phyloP scores from a whole-genome alignment of 768 basidiomycete genomes.

The Lactarius evosmus region DNA sequence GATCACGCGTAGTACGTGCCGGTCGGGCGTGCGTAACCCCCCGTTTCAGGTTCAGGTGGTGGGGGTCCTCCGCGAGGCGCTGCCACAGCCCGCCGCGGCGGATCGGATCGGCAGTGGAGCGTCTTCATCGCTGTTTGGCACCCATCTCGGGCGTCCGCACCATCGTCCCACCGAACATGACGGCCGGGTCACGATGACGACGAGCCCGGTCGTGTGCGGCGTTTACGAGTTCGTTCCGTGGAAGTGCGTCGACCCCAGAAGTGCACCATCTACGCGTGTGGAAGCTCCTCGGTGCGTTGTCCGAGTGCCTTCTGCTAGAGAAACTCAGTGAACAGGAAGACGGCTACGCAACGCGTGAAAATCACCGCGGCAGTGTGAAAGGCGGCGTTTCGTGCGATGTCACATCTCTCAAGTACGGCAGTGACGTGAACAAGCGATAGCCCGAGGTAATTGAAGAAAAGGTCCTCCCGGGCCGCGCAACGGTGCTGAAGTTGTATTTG shows the following conservation, averaged over 20 bases:
- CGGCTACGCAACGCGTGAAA: constrained; percentile 92
- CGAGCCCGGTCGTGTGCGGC: constrained; percentile 87
- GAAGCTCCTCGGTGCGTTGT: constrained; percentile 83
- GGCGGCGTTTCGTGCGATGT: constrained; percentile 83
- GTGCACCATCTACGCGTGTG: constrained; percentile 98
- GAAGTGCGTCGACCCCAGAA: constrained; percentile 99
- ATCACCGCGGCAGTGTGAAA: constrained; percentile 90
- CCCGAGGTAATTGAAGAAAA: constrained; percentile 98
- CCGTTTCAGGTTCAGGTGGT: constrained; percentile 13
- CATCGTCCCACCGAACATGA: constrained; percentile 96
- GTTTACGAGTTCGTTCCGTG: constrained; percentile 90
- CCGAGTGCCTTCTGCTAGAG: constrained; percentile 80
- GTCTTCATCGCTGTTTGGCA: constrained; percentile 49
- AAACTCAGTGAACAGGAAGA: constrained; percentile 94
- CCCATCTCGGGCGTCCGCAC: constrained; percentile 92
- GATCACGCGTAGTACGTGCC: constrained; percentile 51
- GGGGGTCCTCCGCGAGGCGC: constrained; percentile 24
- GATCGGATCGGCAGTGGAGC: not conserved
- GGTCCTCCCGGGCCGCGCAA: constrained; percentile 95
- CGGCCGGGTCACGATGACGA: constrained; percentile 89
- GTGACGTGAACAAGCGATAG: constrained; percentile 91
- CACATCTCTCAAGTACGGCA: constrained; percentile 72
- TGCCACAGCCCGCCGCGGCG: constrained; percentile 21
- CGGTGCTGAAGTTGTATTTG: constrained; percentile 92
- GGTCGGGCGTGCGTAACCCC: constrained; percentile 41